Base-by-base conservation (phyloP, 148 eudicot genomes). In the Nyssa sinensis region DNA sequence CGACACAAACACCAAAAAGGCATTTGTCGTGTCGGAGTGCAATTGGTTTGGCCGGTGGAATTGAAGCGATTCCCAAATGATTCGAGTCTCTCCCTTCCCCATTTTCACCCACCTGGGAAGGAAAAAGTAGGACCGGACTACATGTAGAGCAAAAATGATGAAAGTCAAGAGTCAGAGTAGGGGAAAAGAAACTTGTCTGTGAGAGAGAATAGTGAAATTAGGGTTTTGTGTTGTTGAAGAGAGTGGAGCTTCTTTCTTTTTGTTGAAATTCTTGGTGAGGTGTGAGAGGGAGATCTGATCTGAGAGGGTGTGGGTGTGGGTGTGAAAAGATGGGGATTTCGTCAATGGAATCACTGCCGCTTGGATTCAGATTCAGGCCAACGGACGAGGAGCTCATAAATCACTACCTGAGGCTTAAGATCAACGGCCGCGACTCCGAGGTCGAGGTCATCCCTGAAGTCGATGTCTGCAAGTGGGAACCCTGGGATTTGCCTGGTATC, bases 401-500 rank as follows among this genome's bases (percentile, higher is more conserved):
- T 51, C 81, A 81, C 62, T 81, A 81, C 61, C 64, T 81, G 1
- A 57, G 81, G 29, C 75, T 69, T 27, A 81, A 81, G 28, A 77
- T 81, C 73, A 81, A 81, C 72, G 75, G 81, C 68, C 57, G 53
- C 41, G 75, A 81, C 64, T 77, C 81, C 23, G 71, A 69, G 14
- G 84, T 81, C n/a, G 10, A 81, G 0, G 81, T 81, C 64, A 81
- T 81, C 67, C 81, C 75, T n/a, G 81, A 81, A 71, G 32, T 81
- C 58, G 84, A 81, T 32, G 81, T 81, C 71, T 81, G 84, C 74
- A 81, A 77, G 69, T 77, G 77, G 70, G 84, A 81, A 69, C 84
- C 84, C 5, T 81, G 84, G 84, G 84, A 81, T 77, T 79, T 81
- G 10, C 84, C 84, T 55, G 78, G 84, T 81, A 55, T n/a, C 33